Evolutionary conservation across 2,329 filamentous ascomycete genomes (phyloP).

Genomic region (Helicocarpus griseus): DNA sequence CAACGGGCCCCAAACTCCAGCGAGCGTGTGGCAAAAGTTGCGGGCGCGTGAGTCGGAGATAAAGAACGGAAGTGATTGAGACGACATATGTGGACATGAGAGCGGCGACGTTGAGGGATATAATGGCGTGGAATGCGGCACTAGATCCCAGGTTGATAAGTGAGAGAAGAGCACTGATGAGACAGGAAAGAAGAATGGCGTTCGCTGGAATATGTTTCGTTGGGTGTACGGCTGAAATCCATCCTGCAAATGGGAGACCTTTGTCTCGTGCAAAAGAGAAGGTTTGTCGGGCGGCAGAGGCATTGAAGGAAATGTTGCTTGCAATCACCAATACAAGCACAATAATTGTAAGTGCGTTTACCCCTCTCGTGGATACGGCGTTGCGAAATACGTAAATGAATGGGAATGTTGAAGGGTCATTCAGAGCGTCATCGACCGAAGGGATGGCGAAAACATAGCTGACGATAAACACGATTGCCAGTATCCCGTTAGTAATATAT

Average conservation of each 20-base stretch:
- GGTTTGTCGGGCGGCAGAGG: conserved; percentile 17
- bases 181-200: conserved; percentile 18
- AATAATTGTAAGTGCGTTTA: conserved; percentile 21
- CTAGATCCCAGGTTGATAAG: conserved; percentile 38
- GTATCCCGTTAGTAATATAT: conserved; percentile 25
- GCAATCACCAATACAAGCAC: conserved; percentile 24
- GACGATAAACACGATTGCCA: conserved; percentile 29
- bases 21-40: conserved; percentile 35
- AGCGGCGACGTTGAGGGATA: conserved; percentile 29
- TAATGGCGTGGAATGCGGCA: conserved; percentile 34
- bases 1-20: conserved; percentile 38
- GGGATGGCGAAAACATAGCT: conserved; percentile 28
- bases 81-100: conserved; percentile 34
- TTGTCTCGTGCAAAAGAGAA: conserved; percentile 23
- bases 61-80: conserved; percentile 38
- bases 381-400: conserved; percentile 36
- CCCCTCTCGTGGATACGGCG: conserved; percentile 35
- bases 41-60: conserved; percentile 31
- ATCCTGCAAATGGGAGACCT: conserved; percentile 23
- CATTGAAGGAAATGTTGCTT: conserved; percentile 37
- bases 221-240: conserved; percentile 21
- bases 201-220: conserved; percentile 18
- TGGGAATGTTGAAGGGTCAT: conserved; percentile 25
- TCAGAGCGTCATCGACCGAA: conserved; percentile 23
- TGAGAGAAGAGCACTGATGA: conserved; percentile 28